Evolutionary conservation across 1,284 basidiomycete species (phyloP).

Genomic region (Ganoderma multipileum): DNA sequence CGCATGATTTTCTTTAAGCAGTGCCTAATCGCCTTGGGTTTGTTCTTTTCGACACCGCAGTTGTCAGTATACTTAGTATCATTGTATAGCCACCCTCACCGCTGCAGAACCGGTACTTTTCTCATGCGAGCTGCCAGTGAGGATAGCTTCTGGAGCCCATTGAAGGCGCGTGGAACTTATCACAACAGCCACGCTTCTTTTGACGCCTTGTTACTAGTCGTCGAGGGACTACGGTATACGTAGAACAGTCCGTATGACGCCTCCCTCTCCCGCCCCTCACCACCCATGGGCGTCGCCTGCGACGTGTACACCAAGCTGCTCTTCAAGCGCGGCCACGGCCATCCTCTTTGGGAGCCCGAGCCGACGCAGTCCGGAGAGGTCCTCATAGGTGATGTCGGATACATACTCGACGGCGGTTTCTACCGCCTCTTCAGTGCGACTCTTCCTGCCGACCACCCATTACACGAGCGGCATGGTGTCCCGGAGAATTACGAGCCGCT

Average conservation of each 20-base stretch:
- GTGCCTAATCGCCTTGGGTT: no score
- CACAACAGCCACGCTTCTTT: not conserved
- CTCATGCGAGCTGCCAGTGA: not conserved
- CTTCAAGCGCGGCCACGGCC: constrained; percentile 26
- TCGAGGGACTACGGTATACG: not conserved
- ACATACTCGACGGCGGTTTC: constrained; percentile 38
- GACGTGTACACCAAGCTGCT: constrained; percentile 31
- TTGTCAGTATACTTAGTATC: no score
- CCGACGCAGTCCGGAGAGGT: constrained; percentile 28
- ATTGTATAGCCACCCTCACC: no score
- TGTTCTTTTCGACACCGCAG: no score
- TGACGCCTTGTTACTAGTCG: not conserved
- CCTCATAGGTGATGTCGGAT: constrained; percentile 40
- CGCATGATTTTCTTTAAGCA: no score
- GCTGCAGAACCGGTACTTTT: no score
- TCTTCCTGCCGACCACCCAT: constrained; percentile 28
- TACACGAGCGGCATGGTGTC: constrained; percentile 30
- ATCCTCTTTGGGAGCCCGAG: constrained; percentile 35
- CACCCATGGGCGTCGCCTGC: constrained; percentile 10
- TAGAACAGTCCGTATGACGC: not conserved
- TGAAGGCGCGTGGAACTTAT: not conserved
- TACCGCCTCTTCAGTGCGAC: constrained; percentile 41
- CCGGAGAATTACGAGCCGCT: constrained; percentile 28
- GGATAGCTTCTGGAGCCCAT: not conserved
- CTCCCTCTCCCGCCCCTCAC: not conserved